These are phyloP conservation scores for Neodidymelliopsis sp. DNA, from an alignment of 2,329 filamentous ascomycete species.

Conservation along the genomic window DNA sequence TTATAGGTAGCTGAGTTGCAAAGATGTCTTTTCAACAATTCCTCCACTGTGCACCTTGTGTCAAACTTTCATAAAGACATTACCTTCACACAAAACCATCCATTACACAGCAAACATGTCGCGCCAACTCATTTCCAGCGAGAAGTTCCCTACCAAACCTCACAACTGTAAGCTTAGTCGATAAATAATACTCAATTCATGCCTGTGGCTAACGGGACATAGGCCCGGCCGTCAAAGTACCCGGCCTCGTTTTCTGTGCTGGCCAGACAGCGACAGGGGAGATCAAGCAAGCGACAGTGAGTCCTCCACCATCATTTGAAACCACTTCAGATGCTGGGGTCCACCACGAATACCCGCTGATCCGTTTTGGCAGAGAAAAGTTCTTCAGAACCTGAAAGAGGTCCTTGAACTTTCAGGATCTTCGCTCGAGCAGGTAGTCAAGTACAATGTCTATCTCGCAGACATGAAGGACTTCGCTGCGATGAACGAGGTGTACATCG, in stretches of 20 bases:
- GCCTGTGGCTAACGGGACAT: no score
- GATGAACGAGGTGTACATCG: constrained; percentile 42
- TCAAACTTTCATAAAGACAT: neutral
- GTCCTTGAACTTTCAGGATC: constrained; percentile 37
- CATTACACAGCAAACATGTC: constrained; percentile 24
- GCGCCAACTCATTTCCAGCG: constrained; percentile 33
- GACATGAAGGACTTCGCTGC: constrained; percentile 41
- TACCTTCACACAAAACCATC: neutral
- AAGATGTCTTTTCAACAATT: constrained; percentile 1
- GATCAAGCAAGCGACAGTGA: constrained; percentile 34
- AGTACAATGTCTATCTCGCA: constrained; percentile 41
- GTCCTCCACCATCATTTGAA: no score
- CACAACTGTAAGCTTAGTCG: constrained; percentile 32
- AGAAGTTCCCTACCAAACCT: constrained; percentile 35
- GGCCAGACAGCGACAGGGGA: constrained; percentile 36
- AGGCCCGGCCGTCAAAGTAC: constrained; percentile 32
- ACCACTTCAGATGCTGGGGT: no score
- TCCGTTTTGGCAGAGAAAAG: constrained; percentile 16
- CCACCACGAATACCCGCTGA: neutral
- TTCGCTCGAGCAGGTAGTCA: constrained; percentile 40
- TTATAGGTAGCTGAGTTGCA: constrained; percentile 2
- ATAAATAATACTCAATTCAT: neutral
- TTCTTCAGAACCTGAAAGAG: constrained; percentile 31
- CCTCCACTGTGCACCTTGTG: neutral
- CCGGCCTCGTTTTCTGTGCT: constrained; percentile 33